phyloP scores from a whole-genome alignment of 768 basidiomycete genomes.

The Agrocybe pediades region DNA sequence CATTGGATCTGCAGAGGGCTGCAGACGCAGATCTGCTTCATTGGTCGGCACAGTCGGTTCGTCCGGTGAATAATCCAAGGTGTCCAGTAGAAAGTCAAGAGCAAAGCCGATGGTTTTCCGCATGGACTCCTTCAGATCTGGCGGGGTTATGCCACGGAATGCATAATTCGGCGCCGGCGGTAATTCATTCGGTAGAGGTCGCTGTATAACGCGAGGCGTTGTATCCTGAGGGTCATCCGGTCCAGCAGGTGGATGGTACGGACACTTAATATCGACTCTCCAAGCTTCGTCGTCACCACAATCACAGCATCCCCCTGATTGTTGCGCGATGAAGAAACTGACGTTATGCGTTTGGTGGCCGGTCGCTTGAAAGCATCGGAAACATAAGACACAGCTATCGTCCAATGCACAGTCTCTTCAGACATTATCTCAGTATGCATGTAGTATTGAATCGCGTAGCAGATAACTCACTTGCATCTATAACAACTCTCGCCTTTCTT shows the following conservation, averaged over 20 bases:
- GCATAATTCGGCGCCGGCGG: constrained; percentile 65
- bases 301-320: constrained; percentile 93
- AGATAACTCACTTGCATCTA: constrained; percentile 79
- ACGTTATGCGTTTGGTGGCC: constrained; percentile 88
- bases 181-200: constrained; percentile 48
- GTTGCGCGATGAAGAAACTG: constrained; percentile 90
- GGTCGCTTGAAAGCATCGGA: constrained; percentile 88
- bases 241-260: constrained; percentile 65
- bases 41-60: constrained; percentile 67
- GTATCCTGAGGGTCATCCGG: constrained; percentile 33
- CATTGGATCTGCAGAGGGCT: constrained; percentile 78
- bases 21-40: constrained; percentile 70
- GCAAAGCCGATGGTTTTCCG: constrained; percentile 72
- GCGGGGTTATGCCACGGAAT: constrained; percentile 54
- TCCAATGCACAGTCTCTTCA: constrained; percentile 88
- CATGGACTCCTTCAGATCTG: constrained; percentile 76
- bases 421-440: constrained; percentile 8
- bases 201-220: constrained; percentile 39
- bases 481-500: constrained; percentile 92
- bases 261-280: constrained; percentile 67
- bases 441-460: not conserved
- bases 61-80: constrained; percentile 79
- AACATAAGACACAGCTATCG: constrained; percentile 88
- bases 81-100: constrained; percentile 82
- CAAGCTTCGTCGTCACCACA: constrained; percentile 93